Conservation (phyloP, 1,284 basidiomycete species). For the Ustilago loliicola region DNA sequence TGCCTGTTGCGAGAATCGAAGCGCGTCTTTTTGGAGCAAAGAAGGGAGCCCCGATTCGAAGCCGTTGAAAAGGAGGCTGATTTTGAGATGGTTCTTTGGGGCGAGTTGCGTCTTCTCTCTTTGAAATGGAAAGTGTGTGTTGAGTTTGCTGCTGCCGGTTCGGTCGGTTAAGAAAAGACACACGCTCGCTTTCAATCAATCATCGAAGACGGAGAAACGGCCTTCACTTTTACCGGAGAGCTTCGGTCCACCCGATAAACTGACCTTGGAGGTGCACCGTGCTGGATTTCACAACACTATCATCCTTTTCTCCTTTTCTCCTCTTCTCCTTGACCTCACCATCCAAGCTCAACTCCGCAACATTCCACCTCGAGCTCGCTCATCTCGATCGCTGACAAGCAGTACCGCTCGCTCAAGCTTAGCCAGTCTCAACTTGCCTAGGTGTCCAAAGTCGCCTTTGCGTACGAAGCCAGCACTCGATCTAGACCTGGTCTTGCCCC, state of each 20-base stretch:
- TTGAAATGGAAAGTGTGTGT: background rate
- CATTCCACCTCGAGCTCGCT: background rate
- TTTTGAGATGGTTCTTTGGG: conserved; percentile 9
- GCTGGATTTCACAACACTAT: background rate
- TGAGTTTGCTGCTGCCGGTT: too few species aligned
- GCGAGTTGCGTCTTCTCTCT: conserved; percentile 2
- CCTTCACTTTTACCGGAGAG: background rate
- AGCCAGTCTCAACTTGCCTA: too few species aligned
- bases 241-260: background rate
- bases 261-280: background rate
- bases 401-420: background rate
- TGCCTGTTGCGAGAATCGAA: background rate
- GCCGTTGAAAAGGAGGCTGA: background rate
- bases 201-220: background rate
- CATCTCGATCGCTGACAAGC: background rate
- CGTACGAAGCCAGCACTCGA: background rate
- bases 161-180: conserved; percentile 6
- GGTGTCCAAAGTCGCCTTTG: too few species aligned
- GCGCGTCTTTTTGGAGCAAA: background rate
- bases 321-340: background rate
- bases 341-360: background rate
- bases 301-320: background rate
- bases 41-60: background rate
- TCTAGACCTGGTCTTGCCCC: background rate
- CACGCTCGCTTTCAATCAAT: conserved; percentile 1